Percentiles rank a stretch among this genome's conserved stretches.
Conservation (phyloP, 768 basidiomycete genomes). For the Thelephora aurantiotincta region DNA sequence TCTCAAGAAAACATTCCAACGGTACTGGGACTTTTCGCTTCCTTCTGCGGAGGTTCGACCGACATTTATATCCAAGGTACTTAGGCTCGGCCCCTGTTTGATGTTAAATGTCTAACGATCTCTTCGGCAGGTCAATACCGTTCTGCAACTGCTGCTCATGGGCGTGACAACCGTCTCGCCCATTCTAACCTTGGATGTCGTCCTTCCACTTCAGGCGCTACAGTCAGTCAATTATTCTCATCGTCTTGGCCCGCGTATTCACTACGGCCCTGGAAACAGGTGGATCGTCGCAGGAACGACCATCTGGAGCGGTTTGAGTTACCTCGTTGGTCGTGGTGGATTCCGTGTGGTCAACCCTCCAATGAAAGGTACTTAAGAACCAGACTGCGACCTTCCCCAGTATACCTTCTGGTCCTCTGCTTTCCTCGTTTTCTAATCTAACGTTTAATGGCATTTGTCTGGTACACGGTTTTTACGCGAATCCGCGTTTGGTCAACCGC, state of each 20-base stretch:
- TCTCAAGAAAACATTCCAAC: constrained; percentile 69
- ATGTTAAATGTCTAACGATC: neutral
- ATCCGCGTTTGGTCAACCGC: constrained; percentile 27
- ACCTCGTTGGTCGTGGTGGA: constrained; percentile 62
- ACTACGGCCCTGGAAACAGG: constrained; percentile 25
- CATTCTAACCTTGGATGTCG: constrained; percentile 47
- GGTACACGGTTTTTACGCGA: too few relatives aligned
- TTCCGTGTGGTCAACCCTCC: constrained; percentile 32
- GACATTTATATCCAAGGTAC: constrained; percentile 85
- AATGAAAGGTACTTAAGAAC: too few relatives aligned
- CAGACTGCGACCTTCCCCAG: too few relatives aligned
- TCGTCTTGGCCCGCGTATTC: neutral
- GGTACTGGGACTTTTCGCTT: constrained; percentile 95
- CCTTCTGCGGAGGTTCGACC: constrained; percentile 93
- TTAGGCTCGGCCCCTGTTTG: neutral
- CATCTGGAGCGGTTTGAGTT: constrained; percentile 81
- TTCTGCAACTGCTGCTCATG: constrained; percentile 85
- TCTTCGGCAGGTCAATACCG: constrained; percentile 66
- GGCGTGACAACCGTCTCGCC: constrained; percentile 79
- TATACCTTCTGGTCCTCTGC: too few relatives aligned
- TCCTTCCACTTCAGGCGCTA: constrained; percentile 41
- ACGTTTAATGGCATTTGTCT: too few relatives aligned
- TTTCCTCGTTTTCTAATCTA: too few relatives aligned
- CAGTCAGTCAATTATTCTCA: constrained; percentile 41
- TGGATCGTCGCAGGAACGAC: constrained; percentile 84